Evolutionary conservation across 2,329 filamentous ascomycete genomes (phyloP), one percentile per base, ranked within the genome.

Genomic region (Clonostachys rhizophaga): DNA sequence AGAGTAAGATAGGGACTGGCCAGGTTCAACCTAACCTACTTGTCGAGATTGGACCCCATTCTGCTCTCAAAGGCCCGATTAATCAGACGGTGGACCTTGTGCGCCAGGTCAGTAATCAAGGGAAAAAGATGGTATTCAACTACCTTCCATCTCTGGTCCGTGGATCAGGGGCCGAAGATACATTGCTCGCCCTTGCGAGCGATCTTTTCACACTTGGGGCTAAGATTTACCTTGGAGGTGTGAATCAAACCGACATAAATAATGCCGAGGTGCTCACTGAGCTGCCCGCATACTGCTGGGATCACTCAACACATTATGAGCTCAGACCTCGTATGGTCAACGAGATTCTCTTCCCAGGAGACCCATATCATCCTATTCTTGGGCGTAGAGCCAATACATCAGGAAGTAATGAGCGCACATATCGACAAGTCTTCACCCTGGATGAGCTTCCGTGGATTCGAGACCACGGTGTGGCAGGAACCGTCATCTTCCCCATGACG

Each of bases 381-480:
- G 44, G 47, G 36, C 34, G 47, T 35, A 10, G 24, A 30, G 24
- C 24, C 24, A 30, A 30, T 10, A 30, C 24, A 10, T 30, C 24
- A 30, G 24, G 24, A 9, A 30, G 24, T 8, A 30, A 30, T 30
- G 6, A 55, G 64, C 11, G 63, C 62, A 0, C 49, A 6, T 75
- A 64, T 57, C 55, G 65, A 18, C 68, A 70, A 42, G 53, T 68
- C 11, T 55, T 72, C 3, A 55, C 56, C 1, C 49, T 66, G 7
- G 57, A 61, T 5, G 57, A 57, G n/a, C 47, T 68, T 20, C 66
- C 75, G 9, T 76, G 76, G 49, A 64, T 72, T 34, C 57, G 70
- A 46, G 71, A 76, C 50, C 75, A 76, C 58, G 55, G 59, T 24
- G 47, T 57, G 43, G 70, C 50, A 59, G 17, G 53, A 6, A 33